A percentile compares a stretch with the other conserved stretches of the same genome.
These are phyloP conservation scores for Septoria petroselini DNA, from an alignment of 2,329 filamentous ascomycete species.

Conservation along the genomic window DNA sequence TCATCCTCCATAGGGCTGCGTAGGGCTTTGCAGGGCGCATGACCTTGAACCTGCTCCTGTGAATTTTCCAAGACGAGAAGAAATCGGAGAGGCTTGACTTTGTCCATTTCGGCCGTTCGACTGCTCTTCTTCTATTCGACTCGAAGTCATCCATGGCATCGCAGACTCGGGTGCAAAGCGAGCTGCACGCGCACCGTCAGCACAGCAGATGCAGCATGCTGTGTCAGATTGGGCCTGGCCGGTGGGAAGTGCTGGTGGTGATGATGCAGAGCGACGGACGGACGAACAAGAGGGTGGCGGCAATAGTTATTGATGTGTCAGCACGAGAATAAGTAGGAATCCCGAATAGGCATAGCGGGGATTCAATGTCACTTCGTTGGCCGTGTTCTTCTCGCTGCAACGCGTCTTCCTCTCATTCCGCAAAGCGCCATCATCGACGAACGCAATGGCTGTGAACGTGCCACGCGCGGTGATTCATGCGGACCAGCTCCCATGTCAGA, in stretches of 20 bases:
- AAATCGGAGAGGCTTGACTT: constrained; percentile 6
- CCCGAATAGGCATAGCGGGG: not conserved
- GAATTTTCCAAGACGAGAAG: constrained; percentile 4
- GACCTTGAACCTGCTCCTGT: constrained; percentile 1
- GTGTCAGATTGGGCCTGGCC: too few species aligned
- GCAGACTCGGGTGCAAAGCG: constrained; percentile 4
- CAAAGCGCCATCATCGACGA: not conserved
- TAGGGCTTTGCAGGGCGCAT: constrained; percentile 2
- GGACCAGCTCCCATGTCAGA: not conserved
- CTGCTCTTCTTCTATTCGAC: not conserved
- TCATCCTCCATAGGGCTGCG: constrained; percentile 9
- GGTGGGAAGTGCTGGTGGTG: not conserved
- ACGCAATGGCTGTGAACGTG: constrained; percentile 9
- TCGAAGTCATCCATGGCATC: not conserved
- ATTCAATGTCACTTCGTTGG: not conserved
- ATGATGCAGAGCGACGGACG: not conserved
- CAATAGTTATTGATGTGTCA: constrained; percentile 1
- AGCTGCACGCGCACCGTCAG: constrained; percentile 7
- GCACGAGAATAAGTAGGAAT: constrained; percentile 7
- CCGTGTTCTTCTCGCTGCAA: not conserved
- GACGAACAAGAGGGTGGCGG: not conserved
- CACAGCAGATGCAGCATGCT: not conserved
- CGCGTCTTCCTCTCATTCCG: not conserved
- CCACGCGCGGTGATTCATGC: constrained; percentile 9
- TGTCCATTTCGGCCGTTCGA: constrained; percentile 4